Evolutionary conservation across 139 green algal species (phyloP), one percentile per base, ranked within the genome.

Genomic region (Auxenochlorella protothecoides): DNA sequence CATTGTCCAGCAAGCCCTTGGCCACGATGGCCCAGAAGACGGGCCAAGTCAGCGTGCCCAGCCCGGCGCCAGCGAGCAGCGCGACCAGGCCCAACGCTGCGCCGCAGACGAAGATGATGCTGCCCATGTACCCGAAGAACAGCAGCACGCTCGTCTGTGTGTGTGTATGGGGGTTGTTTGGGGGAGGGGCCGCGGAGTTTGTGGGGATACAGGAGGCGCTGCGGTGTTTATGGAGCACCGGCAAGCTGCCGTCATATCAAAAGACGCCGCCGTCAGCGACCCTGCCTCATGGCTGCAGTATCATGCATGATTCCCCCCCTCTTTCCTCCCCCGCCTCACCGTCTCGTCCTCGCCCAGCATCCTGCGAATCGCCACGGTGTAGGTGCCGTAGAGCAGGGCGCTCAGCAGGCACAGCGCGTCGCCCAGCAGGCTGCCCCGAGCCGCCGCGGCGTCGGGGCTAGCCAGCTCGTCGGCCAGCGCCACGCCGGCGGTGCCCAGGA

Each of bases 1-100:
- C 91, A 72, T 98, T 98, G 79, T 98, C 93, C 4, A 97, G 68
- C 44, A 98, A 79, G 2, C 91, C 92, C 53, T 84, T 84, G 63
- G 66, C 68, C 44, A 84, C 59, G 8, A 78, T 64, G 8, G 76
- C 59, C 4, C 74, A 70, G 65, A 82, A 68, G 52, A 69, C 59
- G 44, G 55, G 57, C 65, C 72, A 83, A 55, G 65, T 77, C 55
- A 89, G 53, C 9, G 51, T 69, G n/a, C 68, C 71, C 52, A 85
- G 55, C 2, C 68, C n/a, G 52, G 80, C 66, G 14, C 73, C 73
- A 9, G n/a, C 0, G 14, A 73, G 55, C 4, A 4, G 16, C 5
- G 53, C 5, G 14, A 10, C 4, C 69, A 68, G 15, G 55, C 65
- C 7, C 6, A 90, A 55, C 4, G 82, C 76, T 4, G 68, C 77